phyloP scores from a whole-genome alignment of 495 filamentous ascomycete genomes.

The Hypoxylon intermedium region DNA sequence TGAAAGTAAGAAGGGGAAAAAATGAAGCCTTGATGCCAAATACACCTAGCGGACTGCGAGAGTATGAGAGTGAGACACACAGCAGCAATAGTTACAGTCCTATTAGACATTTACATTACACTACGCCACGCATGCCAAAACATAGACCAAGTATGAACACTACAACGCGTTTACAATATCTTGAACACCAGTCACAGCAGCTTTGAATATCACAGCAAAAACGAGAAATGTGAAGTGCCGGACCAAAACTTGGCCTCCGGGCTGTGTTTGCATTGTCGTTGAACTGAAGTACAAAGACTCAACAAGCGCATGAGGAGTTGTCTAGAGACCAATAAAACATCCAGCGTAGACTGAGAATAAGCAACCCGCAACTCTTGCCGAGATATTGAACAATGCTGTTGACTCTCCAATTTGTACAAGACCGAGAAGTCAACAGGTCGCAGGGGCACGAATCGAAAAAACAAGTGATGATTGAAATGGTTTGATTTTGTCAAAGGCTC shows the following conservation, averaged over 20 bases:
- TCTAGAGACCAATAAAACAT: slow-evolving; percentile 52
- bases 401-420: slow-evolving; percentile 39
- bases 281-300: slow-evolving; percentile 42
- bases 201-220: not conserved
- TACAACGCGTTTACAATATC: not conserved
- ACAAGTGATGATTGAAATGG: slow-evolving; percentile 40
- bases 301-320: slow-evolving; percentile 25
- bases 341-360: slow-evolving; percentile 36
- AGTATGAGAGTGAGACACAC: not conserved
- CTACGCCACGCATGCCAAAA: not conserved
- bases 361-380: slow-evolving; percentile 31
- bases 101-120: not conserved
- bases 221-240: slow-evolving; percentile 29
- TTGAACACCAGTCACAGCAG: not conserved
- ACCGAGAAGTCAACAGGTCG: slow-evolving; percentile 30
- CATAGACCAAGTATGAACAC: not conserved
- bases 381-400: slow-evolving; percentile 32
- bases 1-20: not conserved
- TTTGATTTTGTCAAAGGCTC: slow-evolving; percentile 40
- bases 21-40: no score
- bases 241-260: slow-evolving; percentile 53
- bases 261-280: slow-evolving; percentile 45
- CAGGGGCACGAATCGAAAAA: slow-evolving; percentile 37
- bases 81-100: not conserved
- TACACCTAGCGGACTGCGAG: not conserved